Conservation (phyloP, 495 filamentous ascomycete species). For the Penicillium goetzii region DNA sequence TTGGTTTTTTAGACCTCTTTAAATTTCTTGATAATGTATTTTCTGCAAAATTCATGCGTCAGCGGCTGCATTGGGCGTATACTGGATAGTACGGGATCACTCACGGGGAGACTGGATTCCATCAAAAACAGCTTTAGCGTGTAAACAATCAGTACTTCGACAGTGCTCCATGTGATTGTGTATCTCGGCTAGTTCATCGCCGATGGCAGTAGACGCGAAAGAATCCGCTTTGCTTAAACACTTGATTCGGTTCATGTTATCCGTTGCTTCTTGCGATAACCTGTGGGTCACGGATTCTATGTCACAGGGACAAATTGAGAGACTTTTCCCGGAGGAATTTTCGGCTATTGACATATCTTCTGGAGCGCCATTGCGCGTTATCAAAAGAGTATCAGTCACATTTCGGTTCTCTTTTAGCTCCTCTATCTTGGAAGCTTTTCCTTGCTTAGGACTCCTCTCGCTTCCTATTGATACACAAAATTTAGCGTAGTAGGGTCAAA, state of each 20-base stretch:
- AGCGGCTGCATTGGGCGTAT: too few species aligned
- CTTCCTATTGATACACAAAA: constrained; percentile 13
- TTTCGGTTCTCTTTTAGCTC: constrained; percentile 1
- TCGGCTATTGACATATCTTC: not conserved
- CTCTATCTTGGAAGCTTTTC: constrained; percentile 5
- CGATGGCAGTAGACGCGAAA: constrained; percentile 15
- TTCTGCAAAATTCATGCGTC: too few species aligned
- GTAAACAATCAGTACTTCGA: constrained; percentile 14
- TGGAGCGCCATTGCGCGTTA: not conserved
- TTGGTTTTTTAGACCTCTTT: too few species aligned
- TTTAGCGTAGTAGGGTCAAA: constrained; percentile 10
- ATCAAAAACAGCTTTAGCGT: constrained; percentile 16
- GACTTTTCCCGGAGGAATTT: not conserved
- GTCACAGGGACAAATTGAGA: not conserved
- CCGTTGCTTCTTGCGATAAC: constrained; percentile 10
- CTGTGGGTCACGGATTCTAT: constrained; percentile 1
- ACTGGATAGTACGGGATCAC: too few species aligned
- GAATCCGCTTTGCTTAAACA: constrained; percentile 11
- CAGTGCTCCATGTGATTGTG: constrained; percentile 16
- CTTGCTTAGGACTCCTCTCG: constrained; percentile 10
- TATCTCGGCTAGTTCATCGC: constrained; percentile 15
- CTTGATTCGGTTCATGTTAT: constrained; percentile 5
- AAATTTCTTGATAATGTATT: too few species aligned
- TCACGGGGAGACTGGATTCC: too few species aligned
- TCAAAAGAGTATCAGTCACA: constrained; percentile 5